Conservation (phyloP, 495 filamentous ascomycete species). For the Parathielavia appendiculata region DNA sequence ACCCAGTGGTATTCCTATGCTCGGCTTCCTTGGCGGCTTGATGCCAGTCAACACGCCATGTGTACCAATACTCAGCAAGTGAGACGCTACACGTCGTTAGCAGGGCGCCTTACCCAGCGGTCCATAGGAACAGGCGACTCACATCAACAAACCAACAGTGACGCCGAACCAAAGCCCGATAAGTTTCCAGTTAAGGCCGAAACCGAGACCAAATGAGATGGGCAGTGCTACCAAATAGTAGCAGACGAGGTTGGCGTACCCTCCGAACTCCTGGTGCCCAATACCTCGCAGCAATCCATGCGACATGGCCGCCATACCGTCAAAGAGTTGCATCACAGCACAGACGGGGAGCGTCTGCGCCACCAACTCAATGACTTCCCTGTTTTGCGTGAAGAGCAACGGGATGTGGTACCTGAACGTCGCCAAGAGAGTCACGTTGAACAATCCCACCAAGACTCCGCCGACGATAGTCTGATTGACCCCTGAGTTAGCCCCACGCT, state of each 20-base stretch:
- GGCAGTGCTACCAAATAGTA: slow-evolving; percentile 87
- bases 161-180: slow-evolving; percentile 80
- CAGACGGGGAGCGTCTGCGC: slow-evolving; percentile 68
- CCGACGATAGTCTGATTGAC: slow-evolving; percentile 49
- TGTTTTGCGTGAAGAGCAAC: slow-evolving; percentile 71
- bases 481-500: neutral
- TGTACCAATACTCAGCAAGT: slow-evolving; percentile 59
- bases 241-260: slow-evolving; percentile 75
- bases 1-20: slow-evolving; percentile 58
- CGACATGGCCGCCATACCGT: slow-evolving; percentile 68
- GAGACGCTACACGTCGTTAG: slow-evolving; percentile 46
- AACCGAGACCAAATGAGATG: slow-evolving; percentile 70
- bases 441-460: slow-evolving; percentile 62
- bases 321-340: slow-evolving; percentile 84
- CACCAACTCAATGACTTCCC: slow-evolving; percentile 71
- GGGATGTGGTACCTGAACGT: slow-evolving; percentile 63
- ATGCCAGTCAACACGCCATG: slow-evolving; percentile 65
- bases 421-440: slow-evolving; percentile 67
- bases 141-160: slow-evolving; percentile 60
- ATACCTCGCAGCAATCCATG: slow-evolving; percentile 81
- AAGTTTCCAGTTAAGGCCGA: slow-evolving; percentile 66
- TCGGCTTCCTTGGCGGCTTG: slow-evolving; percentile 68
- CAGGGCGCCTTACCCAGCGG: neutral
- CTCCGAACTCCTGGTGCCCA: slow-evolving; percentile 80
- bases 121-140: slow-evolving; percentile 22